Evolutionary conservation across 148 eudicot genomes (phyloP).

Genomic region (Dysphania ambrosioides): DNA sequence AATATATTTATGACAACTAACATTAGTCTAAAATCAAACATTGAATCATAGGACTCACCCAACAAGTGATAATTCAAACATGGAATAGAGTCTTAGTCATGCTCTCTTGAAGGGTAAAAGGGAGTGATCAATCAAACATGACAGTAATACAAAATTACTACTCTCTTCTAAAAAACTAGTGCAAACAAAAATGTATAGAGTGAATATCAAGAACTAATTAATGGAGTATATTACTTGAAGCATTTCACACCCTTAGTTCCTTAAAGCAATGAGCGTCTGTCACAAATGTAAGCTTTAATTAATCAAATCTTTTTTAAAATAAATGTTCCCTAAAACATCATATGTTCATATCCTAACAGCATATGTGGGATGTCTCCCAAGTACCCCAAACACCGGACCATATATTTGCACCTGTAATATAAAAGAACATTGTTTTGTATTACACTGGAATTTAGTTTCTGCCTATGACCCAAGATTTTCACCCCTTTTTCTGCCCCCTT

Average conservation of each 20-base stretch:
- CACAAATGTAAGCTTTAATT: neutral
- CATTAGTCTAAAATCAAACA: too few relatives aligned
- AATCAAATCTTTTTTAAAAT: neutral
- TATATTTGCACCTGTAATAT: neutral
- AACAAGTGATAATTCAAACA: too few relatives aligned
- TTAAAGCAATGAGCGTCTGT: neutral
- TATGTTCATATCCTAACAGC: neutral
- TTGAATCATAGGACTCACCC: too few relatives aligned
- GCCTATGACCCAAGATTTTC: slow-evolving; percentile 4
- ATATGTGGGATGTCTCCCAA: neutral
- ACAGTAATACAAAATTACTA: too few relatives aligned
- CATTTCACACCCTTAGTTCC: neutral
- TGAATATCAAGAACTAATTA: too few relatives aligned
- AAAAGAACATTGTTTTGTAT: slow-evolving; percentile 25
- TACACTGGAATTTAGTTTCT: neutral
- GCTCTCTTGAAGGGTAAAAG: too few relatives aligned
- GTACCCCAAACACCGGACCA: neutral
- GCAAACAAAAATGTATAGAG: too few relatives aligned
- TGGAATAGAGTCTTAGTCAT: too few relatives aligned
- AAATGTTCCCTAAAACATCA: neutral
- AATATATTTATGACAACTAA: too few relatives aligned
- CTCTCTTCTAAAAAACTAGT: too few relatives aligned
- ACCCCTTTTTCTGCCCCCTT: slow-evolving; percentile 5
- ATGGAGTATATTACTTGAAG: accelerated
- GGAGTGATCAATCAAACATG: too few relatives aligned